These are phyloP conservation scores for Solidago caesia DNA, from an alignment of 129 eudicot genomes.

Conservation along the genomic window DNA sequence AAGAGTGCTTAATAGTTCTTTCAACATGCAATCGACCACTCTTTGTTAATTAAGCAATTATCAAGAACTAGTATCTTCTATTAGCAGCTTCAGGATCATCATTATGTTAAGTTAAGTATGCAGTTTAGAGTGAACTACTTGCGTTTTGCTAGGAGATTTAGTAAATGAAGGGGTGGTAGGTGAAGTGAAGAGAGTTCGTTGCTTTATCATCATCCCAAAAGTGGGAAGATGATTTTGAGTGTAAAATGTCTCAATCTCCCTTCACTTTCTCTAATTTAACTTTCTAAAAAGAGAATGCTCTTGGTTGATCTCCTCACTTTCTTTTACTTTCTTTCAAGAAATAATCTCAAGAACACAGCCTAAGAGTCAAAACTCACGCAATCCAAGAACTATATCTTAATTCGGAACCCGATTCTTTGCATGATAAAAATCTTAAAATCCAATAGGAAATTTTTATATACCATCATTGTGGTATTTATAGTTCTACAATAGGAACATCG, in stretches of 20 bases:
- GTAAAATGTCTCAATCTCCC: too few relatives aligned
- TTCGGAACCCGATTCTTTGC: not conserved
- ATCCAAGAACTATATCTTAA: not conserved
- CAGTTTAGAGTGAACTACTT: not conserved
- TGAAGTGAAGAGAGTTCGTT: too few relatives aligned
- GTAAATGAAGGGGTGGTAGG: too few relatives aligned
- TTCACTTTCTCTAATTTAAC: too few relatives aligned
- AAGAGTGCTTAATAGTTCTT: not conserved
- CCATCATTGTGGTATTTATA: not conserved
- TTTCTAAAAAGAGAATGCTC: too few relatives aligned
- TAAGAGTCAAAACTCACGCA: not conserved
- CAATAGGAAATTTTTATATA: not conserved
- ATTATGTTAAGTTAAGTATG: not conserved
- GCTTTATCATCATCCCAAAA: too few relatives aligned
- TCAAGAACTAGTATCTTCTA: slow-evolving; percentile 5
- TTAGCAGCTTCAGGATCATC: not conserved
- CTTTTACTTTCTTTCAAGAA: too few relatives aligned
- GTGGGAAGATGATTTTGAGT: too few relatives aligned
- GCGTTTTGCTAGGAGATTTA: too few relatives aligned
- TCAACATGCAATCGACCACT: slow-evolving; percentile 7
- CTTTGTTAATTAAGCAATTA: slow-evolving; percentile 7
- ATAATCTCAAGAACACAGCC: not conserved
- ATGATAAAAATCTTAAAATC: not conserved
- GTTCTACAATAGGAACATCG: not conserved
- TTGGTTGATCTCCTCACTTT: too few relatives aligned